Conservation (phyloP, 805 yeast genomes). For the Candida pseudofarinosa region DNA sequence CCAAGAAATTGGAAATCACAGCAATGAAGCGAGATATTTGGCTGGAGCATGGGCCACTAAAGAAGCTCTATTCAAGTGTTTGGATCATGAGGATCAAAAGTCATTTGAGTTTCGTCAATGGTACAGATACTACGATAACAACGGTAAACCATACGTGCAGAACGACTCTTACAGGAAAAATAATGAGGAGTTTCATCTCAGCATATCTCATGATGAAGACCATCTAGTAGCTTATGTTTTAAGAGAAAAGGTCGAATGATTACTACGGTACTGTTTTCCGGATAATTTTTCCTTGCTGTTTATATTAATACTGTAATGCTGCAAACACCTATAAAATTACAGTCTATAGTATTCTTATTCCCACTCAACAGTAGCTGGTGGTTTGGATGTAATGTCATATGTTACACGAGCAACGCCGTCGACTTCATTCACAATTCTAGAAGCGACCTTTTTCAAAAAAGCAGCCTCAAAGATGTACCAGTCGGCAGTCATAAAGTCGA, state of each 20-base stretch:
- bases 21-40: conserved; percentile 30
- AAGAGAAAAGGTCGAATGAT: conserved; percentile 25
- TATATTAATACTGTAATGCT: too few species aligned
- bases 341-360: too few species aligned
- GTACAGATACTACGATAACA: conserved; percentile 41
- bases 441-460: conserved; percentile 88
- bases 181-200: conserved; percentile 47
- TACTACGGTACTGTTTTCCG: neutral
- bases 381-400: conserved; percentile 97
- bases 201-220: conserved; percentile 66
- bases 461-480: conserved; percentile 93
- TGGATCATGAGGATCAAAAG: conserved; percentile 47
- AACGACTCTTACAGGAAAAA: conserved; percentile 23
- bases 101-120: conserved; percentile 55
- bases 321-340: too few species aligned
- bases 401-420: conserved; percentile 99
- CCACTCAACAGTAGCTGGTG: conserved; percentile 99
- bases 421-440: conserved; percentile 97
- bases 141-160: conserved; percentile 44
- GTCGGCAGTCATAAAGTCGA: conserved; percentile 99
- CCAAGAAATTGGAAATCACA: conserved; percentile 11
- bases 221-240: conserved; percentile 53
- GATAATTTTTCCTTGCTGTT: too few species aligned
- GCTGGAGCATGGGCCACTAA: conserved; percentile 69
- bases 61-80: conserved; percentile 67